Evolutionary conservation across 331 rosid species (phyloP).

Genomic region (Dryas integrifolia): DNA sequence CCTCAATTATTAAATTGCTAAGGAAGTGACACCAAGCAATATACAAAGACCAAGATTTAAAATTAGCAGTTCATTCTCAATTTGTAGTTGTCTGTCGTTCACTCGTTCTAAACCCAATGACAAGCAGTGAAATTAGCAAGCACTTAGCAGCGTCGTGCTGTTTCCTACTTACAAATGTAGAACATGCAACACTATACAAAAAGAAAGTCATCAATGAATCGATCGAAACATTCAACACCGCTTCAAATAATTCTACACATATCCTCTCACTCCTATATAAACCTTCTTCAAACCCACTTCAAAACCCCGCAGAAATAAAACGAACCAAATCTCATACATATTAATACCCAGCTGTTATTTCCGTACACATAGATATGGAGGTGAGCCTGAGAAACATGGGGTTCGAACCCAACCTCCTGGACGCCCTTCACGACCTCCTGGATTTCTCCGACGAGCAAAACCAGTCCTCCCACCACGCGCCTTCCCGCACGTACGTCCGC

Average conservation of each 20-base stretch:
- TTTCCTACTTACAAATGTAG: neutral
- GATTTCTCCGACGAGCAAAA: conserved; percentile 49
- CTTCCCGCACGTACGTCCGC: conserved; percentile 47
- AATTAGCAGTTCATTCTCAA: too few species aligned
- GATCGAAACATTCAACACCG: neutral
- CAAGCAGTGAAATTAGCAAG: too few species aligned
- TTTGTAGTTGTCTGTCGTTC: too few species aligned
- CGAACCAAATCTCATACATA: neutral
- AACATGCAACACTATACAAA: neutral
- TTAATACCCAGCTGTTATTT: too few species aligned
- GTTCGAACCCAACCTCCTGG: conserved; percentile 54
- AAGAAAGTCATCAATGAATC: neutral
- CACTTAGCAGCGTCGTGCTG: too few species aligned
- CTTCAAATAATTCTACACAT: neutral
- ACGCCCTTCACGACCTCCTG: conserved; percentile 48
- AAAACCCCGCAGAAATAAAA: neutral
- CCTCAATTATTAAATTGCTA: too few species aligned
- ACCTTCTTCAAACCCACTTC: neutral
- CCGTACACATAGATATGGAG: neutral
- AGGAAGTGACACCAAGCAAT: too few species aligned
- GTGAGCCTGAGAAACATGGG: conserved; percentile 53
- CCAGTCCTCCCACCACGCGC: conserved; percentile 38
- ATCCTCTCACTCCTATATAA: neutral
- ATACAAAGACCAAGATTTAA: too few species aligned
- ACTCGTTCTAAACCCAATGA: too few species aligned